Evolutionary conservation across 1,284 basidiomycete genomes (phyloP), one percentile per base, ranked within the genome.

Genomic region (Fomitopsis betulina): DNA sequence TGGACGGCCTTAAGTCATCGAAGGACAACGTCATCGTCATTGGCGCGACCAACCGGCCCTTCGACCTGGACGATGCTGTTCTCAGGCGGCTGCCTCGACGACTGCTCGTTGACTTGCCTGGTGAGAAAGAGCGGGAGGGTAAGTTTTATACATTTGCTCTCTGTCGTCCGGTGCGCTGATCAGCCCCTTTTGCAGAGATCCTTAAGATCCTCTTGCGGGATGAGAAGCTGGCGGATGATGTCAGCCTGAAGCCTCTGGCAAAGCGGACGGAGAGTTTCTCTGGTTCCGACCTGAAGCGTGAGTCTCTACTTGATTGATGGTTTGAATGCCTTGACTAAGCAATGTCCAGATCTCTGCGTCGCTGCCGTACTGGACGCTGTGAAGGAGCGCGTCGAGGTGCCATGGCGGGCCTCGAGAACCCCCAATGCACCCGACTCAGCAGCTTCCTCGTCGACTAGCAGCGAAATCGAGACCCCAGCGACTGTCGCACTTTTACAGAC

Each of bases 281-380:
- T 55, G 94, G 94, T 17, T 94, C 92, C n/a, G 94, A 96, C 72
- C 76, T 96, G 58, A 96, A 95, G 72, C 92, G 94, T 95, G 63
- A 71, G 91, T 79, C 17, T 50, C 45, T 53, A 7, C 56, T 21
- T 55, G 27, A 54, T 10, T 40, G 5, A 25, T 51, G 19, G 38
- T 59, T 60, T 21, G 38, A 5, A 19, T 7, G 52, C 23, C 61
- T 68, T 63, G 37, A 55, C 30, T 25, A 62, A 61, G 67, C 25
- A 60, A 58, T 57, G 59, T 50, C 60, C 19, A 96, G 93, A 96
- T 75, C 75, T 96, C 27, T 94, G 93, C 70, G 93, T 96, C 33
- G 86, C 91, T 53, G 93, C 94, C 19, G 94, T 93, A 13, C 76
- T 96, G 53, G 90, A 94, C 65, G 87, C 93, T 12, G 87, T 96